Percentiles rank a stretch among this genome's conserved stretches.
Conservation (phyloP, 2,329 filamentous ascomycete species). For the Grosmannia huntii region DNA sequence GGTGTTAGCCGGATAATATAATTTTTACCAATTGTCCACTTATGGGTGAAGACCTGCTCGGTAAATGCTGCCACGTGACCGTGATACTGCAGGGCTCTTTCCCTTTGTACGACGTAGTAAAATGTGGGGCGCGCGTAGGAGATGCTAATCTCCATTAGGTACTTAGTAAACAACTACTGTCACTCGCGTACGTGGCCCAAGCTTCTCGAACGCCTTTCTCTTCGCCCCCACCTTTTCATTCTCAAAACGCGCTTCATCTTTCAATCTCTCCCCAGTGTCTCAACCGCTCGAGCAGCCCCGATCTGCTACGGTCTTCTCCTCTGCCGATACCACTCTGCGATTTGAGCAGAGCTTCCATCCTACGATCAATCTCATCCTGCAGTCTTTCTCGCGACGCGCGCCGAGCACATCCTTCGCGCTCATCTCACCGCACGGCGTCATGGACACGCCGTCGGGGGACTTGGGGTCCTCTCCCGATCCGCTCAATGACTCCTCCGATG, state of each 20-base stretch:
- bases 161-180: slow-evolving; percentile 12
- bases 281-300: neutral
- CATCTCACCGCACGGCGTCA: neutral
- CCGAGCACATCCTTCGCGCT: neutral
- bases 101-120: neutral
- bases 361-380: neutral
- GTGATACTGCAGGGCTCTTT: neutral
- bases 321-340: neutral
- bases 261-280: neutral
- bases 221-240: neutral
- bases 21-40: neutral
- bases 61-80: neutral
- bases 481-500: slow-evolving; percentile 26
- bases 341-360: neutral
- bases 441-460: slow-evolving; percentile 8
- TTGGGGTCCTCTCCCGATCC: slow-evolving; percentile 39
- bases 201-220: neutral
- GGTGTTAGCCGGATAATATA: neutral
- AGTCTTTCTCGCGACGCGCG: neutral
- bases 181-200: slow-evolving; percentile 1
- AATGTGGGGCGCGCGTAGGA: neutral
- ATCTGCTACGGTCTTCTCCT: neutral
- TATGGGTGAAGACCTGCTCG: neutral
- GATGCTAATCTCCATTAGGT: slow-evolving; percentile 12
- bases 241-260: neutral